Conservation (phyloP, 306 rosid genomes). For the Glycine tomentella region DNA sequence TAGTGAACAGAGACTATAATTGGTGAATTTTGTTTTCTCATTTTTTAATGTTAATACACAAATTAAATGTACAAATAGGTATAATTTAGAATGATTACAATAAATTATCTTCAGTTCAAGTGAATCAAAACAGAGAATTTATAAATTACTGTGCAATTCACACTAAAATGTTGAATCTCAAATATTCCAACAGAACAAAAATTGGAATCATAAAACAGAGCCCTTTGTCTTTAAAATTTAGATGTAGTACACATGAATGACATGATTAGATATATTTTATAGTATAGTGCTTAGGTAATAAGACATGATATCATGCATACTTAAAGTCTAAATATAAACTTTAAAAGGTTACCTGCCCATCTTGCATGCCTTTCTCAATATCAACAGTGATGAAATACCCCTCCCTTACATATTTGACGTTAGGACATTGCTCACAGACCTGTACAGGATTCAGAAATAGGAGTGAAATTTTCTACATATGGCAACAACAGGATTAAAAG, state of each 20-base stretch:
- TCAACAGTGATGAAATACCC: slow-evolving; percentile 93
- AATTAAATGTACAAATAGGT: slow-evolving; percentile 4
- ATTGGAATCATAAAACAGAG: slow-evolving; percentile 7
- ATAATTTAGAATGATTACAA: slow-evolving; percentile 5
- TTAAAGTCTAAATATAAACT: slow-evolving; percentile 36
- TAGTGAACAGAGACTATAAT: neutral
- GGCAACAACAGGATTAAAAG: slow-evolving; percentile 7
- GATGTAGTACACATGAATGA: neutral
- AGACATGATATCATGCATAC: neutral
- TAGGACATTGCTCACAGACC: slow-evolving; percentile 97
- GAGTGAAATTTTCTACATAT: slow-evolving; percentile 30
- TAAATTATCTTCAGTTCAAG: slow-evolving; percentile 19
- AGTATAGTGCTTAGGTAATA: slow-evolving; percentile 16
- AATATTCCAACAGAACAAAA: slow-evolving; percentile 22
- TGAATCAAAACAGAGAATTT: slow-evolving; percentile 12
- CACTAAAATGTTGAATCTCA: neutral
- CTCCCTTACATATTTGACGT: slow-evolving; percentile 92
- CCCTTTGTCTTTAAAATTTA: slow-evolving; percentile 18
- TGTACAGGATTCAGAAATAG: slow-evolving; percentile 49
- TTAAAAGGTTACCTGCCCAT: slow-evolving; percentile 84
- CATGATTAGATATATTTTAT: slow-evolving; percentile 8
- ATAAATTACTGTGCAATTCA: neutral
- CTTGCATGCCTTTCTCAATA: slow-evolving; percentile 99
- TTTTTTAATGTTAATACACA: slow-evolving; percentile 17
- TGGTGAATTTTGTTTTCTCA: neutral